Evolutionary conservation across 1,284 basidiomycete species (phyloP), one percentile per base, ranked within the genome.

Genomic region (Trichosporon asahii): DNA sequence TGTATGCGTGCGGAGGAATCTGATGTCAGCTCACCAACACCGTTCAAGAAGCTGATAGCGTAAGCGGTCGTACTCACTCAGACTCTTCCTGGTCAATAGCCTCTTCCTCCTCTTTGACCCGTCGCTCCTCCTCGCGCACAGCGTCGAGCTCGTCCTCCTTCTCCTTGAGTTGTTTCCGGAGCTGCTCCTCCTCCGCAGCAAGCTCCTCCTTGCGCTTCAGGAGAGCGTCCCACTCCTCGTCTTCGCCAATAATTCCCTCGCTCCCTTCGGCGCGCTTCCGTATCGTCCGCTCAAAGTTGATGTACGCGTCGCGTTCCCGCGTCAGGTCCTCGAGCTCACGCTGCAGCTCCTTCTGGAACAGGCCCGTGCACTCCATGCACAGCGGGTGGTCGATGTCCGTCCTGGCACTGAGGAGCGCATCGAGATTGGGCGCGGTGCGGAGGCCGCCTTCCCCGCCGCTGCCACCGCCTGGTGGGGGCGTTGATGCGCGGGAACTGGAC

Each of bases 311-410:
- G 64, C 94, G 86, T 78, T 98, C 95, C 78, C 90, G 90, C 82
- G 91, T 93, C 3, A 91, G 90, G 83, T 97, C 92, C 69, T 97
- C 93, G 12, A 98, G 87, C 78, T 95, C 90, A 55, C 88, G 88
- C 76, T 91, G 90, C 67, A 98, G 88, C 35, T 89, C 88, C 3
- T 87, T 86, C 60, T 96, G 88, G 60, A 98, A 84, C 67, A 91
- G 88, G 76, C 92, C 90, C 2, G 95, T 94, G 82, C 97, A 99
- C 78, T 97, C 94, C 1, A 91, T 89, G 80, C 97, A 99, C 11
- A 99, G 87, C 2, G 97, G 97, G 82, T 99, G 96, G 81, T 96
- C 93, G 66, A 97, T 88, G 57, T 93, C 91, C 64, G 93, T 92
- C 55, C 90, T 86, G 65, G 89, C 88, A 3, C 92, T 92, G 29